phyloP scores from a whole-genome alignment of 345 rosid species.

The Lepidium africanum region DNA sequence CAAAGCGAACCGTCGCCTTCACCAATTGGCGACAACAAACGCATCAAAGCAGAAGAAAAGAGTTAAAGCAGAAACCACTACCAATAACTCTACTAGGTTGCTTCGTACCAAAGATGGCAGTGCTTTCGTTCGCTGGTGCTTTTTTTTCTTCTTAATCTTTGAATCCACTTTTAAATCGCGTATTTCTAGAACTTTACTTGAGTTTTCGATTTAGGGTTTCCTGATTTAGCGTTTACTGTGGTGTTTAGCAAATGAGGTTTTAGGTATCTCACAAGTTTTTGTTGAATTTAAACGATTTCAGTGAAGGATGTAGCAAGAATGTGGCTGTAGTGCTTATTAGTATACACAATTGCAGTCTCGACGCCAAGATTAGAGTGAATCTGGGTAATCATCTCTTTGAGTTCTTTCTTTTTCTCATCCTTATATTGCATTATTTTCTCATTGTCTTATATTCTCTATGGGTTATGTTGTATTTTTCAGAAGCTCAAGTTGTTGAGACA shows the following conservation, averaged over 20 bases:
- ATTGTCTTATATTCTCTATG: not conserved
- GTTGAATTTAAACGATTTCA: conserved; percentile 22
- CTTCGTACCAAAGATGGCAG: conserved; percentile 81
- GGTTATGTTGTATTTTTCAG: conserved; percentile 21
- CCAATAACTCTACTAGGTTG: conserved; percentile 28
- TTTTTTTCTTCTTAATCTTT: not conserved
- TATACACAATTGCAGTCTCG: conserved; percentile 83
- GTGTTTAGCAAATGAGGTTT: not conserved
- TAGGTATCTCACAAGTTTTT: not conserved
- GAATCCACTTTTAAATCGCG: not conserved
- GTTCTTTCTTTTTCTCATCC: not conserved
- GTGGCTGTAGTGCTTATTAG: conserved; percentile 78
- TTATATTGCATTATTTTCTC: not conserved
- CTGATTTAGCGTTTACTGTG: not conserved
- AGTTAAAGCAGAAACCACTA: conserved; percentile 50
- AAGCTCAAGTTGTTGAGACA: conserved; percentile 67
- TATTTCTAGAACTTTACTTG: too few relatives aligned
- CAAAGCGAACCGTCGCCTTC: too few relatives aligned
- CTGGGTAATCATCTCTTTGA: conserved; percentile 35
- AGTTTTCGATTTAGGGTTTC: not conserved
- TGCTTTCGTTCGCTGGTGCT: conserved; percentile 73
- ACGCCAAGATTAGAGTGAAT: conserved; percentile 72
- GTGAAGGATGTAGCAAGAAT: conserved; percentile 66
- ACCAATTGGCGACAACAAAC: conserved; percentile 27
- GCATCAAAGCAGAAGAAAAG: conserved; percentile 65